Evolutionary conservation across 257 asterid species (phyloP).

Genomic region (Gentiana dahurica): DNA sequence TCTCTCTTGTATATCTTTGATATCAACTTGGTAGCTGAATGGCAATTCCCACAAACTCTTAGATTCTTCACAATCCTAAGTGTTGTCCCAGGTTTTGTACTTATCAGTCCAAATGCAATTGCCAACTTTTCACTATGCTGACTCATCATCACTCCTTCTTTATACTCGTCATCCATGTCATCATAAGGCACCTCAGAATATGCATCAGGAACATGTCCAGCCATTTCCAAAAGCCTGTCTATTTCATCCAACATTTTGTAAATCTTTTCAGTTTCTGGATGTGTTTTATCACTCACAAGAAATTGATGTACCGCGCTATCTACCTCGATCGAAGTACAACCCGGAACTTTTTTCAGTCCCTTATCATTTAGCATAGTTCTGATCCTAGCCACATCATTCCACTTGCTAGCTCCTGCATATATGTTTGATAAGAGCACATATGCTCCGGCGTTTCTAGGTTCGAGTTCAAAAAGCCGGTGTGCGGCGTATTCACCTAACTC

Average conservation of each 20-base stretch:
- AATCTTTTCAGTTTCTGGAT: constrained; percentile 40
- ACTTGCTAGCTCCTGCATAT: constrained; percentile 28
- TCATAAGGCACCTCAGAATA: constrained; percentile 11
- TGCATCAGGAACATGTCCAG: constrained; percentile 16
- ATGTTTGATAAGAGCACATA: constrained; percentile 29
- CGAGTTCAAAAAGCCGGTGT: constrained; percentile 26
- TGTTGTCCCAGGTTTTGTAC: constrained; percentile 10
- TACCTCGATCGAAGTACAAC: constrained; percentile 50
- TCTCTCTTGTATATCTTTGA: constrained; percentile 19
- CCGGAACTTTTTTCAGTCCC: constrained; percentile 24
- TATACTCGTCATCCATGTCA: constrained; percentile 10
- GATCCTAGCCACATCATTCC: constrained; percentile 29
- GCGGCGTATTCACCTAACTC: constrained; percentile 23
- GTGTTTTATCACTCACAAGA: constrained; percentile 67
- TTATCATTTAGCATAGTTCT: constrained; percentile 19
- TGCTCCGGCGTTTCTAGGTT: constrained; percentile 35
- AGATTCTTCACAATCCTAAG: constrained; percentile 21
- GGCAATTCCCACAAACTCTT: constrained; percentile 24
- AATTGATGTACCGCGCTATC: constrained; percentile 54
- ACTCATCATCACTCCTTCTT: constrained; percentile 17
- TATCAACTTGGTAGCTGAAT: constrained; percentile 18
- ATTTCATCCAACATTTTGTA: constrained; percentile 47
- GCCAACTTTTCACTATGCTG: constrained; percentile 30
- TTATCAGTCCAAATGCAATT: constrained; percentile 16
- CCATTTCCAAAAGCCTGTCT: constrained; percentile 54